Base-by-base conservation (phyloP, 176 grass and related monocot species). In the Phoenix roebelenii region DNA sequence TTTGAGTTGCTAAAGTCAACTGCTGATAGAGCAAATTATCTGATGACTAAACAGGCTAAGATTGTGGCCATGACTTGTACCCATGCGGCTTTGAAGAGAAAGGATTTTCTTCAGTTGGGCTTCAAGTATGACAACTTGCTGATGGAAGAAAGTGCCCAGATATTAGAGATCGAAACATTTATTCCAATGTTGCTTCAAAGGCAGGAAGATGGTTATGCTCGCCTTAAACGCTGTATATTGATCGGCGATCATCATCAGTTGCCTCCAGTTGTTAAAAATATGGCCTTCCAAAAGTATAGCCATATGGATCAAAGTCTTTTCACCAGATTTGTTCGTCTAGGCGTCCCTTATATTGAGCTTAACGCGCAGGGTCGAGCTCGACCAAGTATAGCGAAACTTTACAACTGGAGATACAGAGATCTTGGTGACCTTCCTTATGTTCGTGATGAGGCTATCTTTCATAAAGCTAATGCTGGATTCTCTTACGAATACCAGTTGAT, bases 71-170 rank as follows among this genome's bases (percentile, higher is more conserved):
- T 97, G 93, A 97, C 93, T 39, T 97, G 93, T 60, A 97, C 93
- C 59, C 93, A 88, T 76, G 93, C 87, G 29, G 93, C 93, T 67
- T 75, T 97, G 59, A 97, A 92, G 59, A 84, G 93, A 64, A 88
- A 73, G 72, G 93, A 97, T 48, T 97, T 97, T 67, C 87, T 97
- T 79, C 93, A 97, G 25, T 74, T 97, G 55, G 84, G 87, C 58
- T 97, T 97, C 73, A 92, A 88, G 59, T 97, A 88, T 60, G 93
- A 97, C 67, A 97, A 97, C 81, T 85, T 92, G 66, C 70, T 98
- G 15, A 98, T 98, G 93, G 93, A 98, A 88, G 93, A 98, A 98
- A 98, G 93, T 71, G 93, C 93, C 4, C 93, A 98, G 57, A 98
- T 98, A 74, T 66, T 98, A 56, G 93, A 98, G 77, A 98, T 97